These are phyloP conservation scores for Picochlorum sp. DNA, from an alignment of 139 green algal species.

Conservation along the genomic window DNA sequence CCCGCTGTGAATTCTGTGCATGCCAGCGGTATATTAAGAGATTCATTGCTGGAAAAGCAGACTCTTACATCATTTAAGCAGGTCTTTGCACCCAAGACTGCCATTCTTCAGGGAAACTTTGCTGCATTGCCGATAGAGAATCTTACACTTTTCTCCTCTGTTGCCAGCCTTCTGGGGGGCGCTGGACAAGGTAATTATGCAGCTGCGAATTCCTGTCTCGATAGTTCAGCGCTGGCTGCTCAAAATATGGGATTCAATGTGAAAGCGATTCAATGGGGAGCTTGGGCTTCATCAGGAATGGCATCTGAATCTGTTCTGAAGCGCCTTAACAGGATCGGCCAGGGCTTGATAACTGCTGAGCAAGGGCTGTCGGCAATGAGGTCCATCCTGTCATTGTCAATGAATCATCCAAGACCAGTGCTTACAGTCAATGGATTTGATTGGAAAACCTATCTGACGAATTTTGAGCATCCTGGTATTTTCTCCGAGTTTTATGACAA, in stretches of 20 bases:
- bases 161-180: slow-evolving; percentile 30
- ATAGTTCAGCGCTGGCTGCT: slow-evolving; percentile 18
- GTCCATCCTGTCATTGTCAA: slow-evolving; percentile 4
- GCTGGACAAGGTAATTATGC: slow-evolving; percentile 43
- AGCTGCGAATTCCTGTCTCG: slow-evolving; percentile 42
- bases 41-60: too few species aligned
- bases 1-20: too few species aligned
- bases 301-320: slow-evolving; percentile 28
- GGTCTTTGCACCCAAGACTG: too few species aligned
- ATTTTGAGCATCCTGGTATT: neutral
- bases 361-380: slow-evolving; percentile 33
- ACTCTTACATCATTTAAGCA: too few species aligned
- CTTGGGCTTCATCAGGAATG: slow-evolving; percentile 51
- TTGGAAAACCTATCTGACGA: slow-evolving; percentile 24
- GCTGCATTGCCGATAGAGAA: slow-evolving; percentile 6
- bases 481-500: slow-evolving; percentile 21
- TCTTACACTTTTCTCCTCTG: slow-evolving; percentile 58
- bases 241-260: slow-evolving; percentile 28
- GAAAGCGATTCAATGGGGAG: slow-evolving; percentile 68
- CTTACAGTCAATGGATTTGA: slow-evolving; percentile 28
- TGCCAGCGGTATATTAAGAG: too few species aligned
- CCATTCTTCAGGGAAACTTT: too few species aligned
- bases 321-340: slow-evolving; percentile 28
- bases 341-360: slow-evolving; percentile 27
- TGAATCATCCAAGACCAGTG: neutral